Conservation (phyloP, 768 basidiomycete species). For the Mycena amicta region DNA sequence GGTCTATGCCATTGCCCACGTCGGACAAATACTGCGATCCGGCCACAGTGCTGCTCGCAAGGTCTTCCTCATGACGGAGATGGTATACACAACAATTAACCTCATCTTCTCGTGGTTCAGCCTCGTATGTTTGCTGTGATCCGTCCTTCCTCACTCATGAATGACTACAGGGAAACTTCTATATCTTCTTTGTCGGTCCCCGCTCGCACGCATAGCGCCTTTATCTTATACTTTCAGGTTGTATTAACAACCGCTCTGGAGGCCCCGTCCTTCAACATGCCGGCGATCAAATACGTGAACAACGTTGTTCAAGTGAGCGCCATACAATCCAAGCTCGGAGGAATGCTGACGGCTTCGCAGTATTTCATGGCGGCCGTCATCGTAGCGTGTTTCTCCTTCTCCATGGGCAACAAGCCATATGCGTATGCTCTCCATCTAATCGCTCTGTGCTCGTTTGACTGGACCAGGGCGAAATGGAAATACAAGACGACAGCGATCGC, state of each 20-base stretch:
- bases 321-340: no score
- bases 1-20: constrained; percentile 90
- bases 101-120: constrained; percentile 93
- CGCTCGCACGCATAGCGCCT: not conserved
- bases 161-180: constrained; percentile 80
- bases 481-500: constrained; percentile 79
- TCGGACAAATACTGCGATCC: constrained; percentile 74
- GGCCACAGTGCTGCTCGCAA: constrained; percentile 84
- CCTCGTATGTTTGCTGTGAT: constrained; percentile 53
- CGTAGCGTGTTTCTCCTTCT: constrained; percentile 88
- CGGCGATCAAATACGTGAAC: constrained; percentile 73
- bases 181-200: constrained; percentile 81
- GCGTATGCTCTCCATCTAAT: constrained; percentile 62
- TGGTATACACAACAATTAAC: constrained; percentile 85
- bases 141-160: not conserved
- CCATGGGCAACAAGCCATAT: constrained; percentile 93
- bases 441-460: no score
- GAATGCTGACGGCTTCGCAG: no score
- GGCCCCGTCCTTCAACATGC: constrained; percentile 63
- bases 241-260: constrained; percentile 90
- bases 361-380: constrained; percentile 84
- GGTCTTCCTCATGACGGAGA: constrained; percentile 72
- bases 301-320: constrained; percentile 65
- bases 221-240: constrained; percentile 46
- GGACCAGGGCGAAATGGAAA: constrained; percentile 81